Evolutionary conservation across 345 rosid species (phyloP).

Genomic region (Dovyalis caffra): DNA sequence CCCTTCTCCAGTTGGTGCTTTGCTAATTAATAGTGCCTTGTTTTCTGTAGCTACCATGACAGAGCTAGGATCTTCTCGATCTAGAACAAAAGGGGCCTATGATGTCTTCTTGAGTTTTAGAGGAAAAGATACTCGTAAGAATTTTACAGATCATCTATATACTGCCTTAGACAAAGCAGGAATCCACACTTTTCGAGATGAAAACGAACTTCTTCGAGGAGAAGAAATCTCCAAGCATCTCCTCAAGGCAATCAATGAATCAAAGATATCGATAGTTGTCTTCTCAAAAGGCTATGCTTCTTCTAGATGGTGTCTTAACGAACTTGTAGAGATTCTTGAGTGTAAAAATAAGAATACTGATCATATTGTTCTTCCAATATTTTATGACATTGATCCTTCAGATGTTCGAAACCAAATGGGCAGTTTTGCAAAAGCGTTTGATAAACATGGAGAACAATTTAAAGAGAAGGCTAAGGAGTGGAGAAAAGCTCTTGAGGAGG

Average conservation of each 20-base stretch:
- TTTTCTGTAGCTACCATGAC: not conserved
- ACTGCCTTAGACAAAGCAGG: not conserved
- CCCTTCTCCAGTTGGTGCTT: too few relatives aligned
- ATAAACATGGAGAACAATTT: not conserved
- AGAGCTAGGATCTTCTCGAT: not conserved
- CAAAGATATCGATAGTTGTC: not conserved
- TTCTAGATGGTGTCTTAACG: not conserved
- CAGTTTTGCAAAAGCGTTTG: not conserved
- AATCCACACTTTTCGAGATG: not conserved
- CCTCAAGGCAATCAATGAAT: not conserved
- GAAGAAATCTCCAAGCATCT: not conserved
- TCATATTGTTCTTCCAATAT: not conserved
- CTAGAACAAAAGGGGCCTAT: not conserved
- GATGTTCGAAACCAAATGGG: constrained; percentile 1
- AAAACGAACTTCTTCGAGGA: not conserved
- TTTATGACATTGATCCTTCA: constrained; percentile 7
- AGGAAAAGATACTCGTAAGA: not conserved
- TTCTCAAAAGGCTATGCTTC: not conserved
- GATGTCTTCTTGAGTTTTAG: not conserved
- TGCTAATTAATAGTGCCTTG: not conserved
- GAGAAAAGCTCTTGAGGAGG: not conserved
- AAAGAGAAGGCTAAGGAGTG: not conserved
- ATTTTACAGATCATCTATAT: not conserved
- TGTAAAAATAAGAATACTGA: not conserved
- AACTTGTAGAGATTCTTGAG: not conserved